These are phyloP conservation scores for Aspergillus bridgeri DNA, from an alignment of 495 filamentous ascomycete genomes.

Conservation along the genomic window DNA sequence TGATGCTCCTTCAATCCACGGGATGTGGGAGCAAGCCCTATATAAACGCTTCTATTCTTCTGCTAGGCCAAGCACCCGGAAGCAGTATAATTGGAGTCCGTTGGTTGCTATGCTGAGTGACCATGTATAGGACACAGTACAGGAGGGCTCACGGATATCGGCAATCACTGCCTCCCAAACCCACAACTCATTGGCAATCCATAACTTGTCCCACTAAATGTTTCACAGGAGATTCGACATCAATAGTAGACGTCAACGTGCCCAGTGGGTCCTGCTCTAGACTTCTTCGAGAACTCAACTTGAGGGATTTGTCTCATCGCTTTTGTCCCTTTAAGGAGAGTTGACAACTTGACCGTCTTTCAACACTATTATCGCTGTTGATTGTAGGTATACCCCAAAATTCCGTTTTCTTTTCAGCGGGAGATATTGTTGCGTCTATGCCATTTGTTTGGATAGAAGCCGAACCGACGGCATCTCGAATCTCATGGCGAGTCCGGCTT, in stretches of 20 bases:
- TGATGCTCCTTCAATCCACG: not conserved
- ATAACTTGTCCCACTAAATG: not conserved
- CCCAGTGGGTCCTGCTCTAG: constrained; percentile 1
- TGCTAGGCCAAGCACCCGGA: constrained; percentile 8
- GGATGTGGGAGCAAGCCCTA: not conserved
- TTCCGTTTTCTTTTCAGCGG: not conserved
- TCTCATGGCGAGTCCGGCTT: constrained; percentile 1
- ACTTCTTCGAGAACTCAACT: not conserved
- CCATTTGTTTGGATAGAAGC: not conserved
- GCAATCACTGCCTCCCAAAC: not conserved
- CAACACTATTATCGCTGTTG: too few species aligned
- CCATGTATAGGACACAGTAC: not conserved
- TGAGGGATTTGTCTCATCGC: not conserved
- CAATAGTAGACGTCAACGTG: not conserved
- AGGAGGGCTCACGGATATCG: constrained; percentile 1
- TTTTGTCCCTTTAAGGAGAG: not conserved
- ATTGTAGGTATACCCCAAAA: too few species aligned
- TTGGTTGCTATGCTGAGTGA: not conserved
- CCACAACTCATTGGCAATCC: not conserved
- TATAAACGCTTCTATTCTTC: not conserved
- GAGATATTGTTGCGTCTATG: not conserved
- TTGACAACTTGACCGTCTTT: not conserved
- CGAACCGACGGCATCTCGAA: not conserved
- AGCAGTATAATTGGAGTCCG: not conserved
- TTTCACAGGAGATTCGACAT: not conserved